Evolutionary conservation across 352 stramenopile genomes (phyloP).

Genomic region (Pythium graminicola): DNA sequence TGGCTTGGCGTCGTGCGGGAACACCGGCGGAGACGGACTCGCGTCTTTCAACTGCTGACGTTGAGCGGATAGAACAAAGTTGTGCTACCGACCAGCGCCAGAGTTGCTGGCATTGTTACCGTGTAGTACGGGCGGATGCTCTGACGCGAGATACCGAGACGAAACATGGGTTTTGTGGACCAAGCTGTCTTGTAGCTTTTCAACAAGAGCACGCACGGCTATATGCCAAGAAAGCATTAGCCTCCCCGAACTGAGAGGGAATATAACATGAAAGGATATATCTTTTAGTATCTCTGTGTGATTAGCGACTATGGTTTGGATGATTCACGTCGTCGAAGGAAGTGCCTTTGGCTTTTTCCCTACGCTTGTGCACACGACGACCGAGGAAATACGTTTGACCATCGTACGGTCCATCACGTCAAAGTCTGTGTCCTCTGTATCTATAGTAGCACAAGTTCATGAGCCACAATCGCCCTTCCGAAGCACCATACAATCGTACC

Average conservation of each 20-base stretch:
- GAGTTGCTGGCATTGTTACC: conserved; percentile 83
- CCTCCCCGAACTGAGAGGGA: not conserved
- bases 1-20: conserved; percentile 47
- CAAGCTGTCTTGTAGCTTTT: conserved; percentile 35
- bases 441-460: conserved; percentile 18
- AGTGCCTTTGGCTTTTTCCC: conserved; percentile 40
- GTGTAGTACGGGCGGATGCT: conserved; percentile 32
- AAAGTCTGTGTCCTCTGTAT: conserved; percentile 48
- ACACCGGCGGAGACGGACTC: not conserved
- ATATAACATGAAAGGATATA: not conserved
- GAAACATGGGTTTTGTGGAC: conserved; percentile 47
- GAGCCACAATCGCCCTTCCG: too few relatives aligned
- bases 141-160: conserved; percentile 41
- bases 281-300: not conserved
- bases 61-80: conserved; percentile 46
- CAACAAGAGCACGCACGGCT: conserved; percentile 50
- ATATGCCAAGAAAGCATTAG: conserved; percentile 23
- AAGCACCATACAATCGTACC: too few relatives aligned
- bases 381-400: conserved; percentile 71
- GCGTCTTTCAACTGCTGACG: conserved; percentile 3
- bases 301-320: not conserved
- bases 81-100: conserved; percentile 37
- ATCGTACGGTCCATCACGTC: conserved; percentile 76
- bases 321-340: not conserved
- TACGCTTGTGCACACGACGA: conserved; percentile 50